Evolutionary conservation across 2,329 filamentous ascomycete genomes (phyloP), one percentile per base, ranked within the genome.

Genomic region (Myotisia sp.): DNA sequence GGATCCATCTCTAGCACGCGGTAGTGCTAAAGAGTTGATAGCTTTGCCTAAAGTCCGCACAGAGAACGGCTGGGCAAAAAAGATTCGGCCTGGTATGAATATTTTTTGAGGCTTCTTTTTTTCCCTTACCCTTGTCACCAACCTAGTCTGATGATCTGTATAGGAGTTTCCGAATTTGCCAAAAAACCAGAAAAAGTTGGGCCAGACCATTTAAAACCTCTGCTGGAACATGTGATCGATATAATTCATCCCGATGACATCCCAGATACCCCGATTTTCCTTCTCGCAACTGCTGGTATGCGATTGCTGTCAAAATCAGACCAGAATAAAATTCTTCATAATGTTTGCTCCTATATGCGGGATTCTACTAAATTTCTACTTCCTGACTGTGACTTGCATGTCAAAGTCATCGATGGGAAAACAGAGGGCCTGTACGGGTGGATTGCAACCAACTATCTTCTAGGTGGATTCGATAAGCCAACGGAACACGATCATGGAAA

Each of bases 361-460:
- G 63, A 71, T 31, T 76, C 80, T 37, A 87, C 86, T 1, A 63
- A 74, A 3, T 95, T 98, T 48, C 71, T 78, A 34, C 66, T 98
- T 1, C 84, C 86, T n/a, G 83, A 95, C 53, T 98, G 90, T 63
- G 71, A 71, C 39, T 59, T 83, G 24, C 84, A 95, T 51, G 78
- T 98, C 10, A 86, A 94, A 55, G 84, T 95, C 20, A 98, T 98
- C 42, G 75, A 85, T 0, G 90, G 90, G 27, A 86, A 93, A 56
- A 95, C 90, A 0, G 90, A 98, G 56, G 90, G 86, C 2, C 59
- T 98, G 19, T 98, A 95, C 49, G 90, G 90, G 24, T 98, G 90
- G 90, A 80, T 98, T 47, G 87, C 92, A 5, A 82, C 87, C 34
- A 98, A 98, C 52, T 98, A 98, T 51, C 62, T 98, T 19, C 67